These are phyloP conservation scores for Diaporthe capsici DNA, from an alignment of 2,329 filamentous ascomycete genomes.

Conservation along the genomic window DNA sequence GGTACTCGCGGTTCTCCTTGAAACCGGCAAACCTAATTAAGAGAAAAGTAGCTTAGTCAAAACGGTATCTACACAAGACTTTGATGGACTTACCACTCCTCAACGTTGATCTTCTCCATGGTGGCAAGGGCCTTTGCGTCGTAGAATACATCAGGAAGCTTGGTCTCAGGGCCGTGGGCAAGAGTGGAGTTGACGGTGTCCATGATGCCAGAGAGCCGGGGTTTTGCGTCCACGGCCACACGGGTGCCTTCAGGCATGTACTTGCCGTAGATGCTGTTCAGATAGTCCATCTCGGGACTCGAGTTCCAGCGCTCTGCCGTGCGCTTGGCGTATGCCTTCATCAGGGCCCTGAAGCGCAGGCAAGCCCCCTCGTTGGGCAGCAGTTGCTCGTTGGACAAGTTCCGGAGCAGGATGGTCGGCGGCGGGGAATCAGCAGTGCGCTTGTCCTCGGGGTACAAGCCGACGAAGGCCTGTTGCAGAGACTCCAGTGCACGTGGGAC, in stretches of 20 bases:
- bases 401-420: constrained; percentile 76
- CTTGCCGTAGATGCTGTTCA: constrained; percentile 82
- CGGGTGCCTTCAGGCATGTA: constrained; percentile 84
- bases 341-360: constrained; percentile 78
- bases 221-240: constrained; percentile 87
- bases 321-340: constrained; percentile 78
- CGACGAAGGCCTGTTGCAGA: constrained; percentile 81
- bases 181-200: constrained; percentile 92
- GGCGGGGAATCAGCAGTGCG: constrained; percentile 64
- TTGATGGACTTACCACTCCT: constrained; percentile 82
- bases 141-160: constrained; percentile 89
- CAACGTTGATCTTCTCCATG: constrained; percentile 81
- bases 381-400: constrained; percentile 80
- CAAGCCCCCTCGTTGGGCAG: constrained; percentile 85
- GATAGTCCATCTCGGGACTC: constrained; percentile 84
- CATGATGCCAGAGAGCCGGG: constrained; percentile 90
- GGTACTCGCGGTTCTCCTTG: constrained; percentile 86
- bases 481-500: constrained; percentile 84
- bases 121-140: constrained; percentile 78
- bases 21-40: constrained; percentile 72
- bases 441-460: constrained; percentile 75
- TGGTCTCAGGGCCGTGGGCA: constrained; percentile 85
- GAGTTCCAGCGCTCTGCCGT: constrained; percentile 82
- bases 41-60: neutral
- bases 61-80: neutral